A percentile compares a stretch with the other conserved stretches of the same genome.
phyloP scores from a whole-genome alignment of 495 filamentous ascomycete species.

The Neurospora cerealis region DNA sequence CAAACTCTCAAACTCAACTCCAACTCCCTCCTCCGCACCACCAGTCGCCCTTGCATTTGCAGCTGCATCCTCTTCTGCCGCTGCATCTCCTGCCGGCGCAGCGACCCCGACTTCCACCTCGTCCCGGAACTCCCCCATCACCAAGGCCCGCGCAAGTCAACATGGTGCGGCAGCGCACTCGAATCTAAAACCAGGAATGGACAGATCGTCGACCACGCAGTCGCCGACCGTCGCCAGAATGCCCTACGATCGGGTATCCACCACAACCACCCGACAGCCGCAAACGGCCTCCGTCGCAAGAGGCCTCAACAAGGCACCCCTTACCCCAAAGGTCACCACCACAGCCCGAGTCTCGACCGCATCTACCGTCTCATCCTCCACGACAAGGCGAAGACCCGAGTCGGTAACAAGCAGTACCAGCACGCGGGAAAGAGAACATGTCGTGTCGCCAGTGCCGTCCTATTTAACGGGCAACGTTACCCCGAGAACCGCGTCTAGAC shows the following conservation, averaged over 20 bases:
- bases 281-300: slow-evolving; percentile 32
- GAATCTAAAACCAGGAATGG: background rate
- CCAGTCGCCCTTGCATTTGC: background rate
- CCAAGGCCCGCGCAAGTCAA: background rate
- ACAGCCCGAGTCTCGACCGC: slow-evolving; percentile 12
- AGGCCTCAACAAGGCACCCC: slow-evolving; percentile 28
- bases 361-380: slow-evolving; percentile 23
- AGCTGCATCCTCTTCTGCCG: background rate
- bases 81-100: background rate
- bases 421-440: slow-evolving; percentile 12
- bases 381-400: slow-evolving; percentile 20
- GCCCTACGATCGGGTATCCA: slow-evolving; percentile 18
- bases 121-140: background rate
- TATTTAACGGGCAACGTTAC: slow-evolving; percentile 52
- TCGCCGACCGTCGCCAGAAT: slow-evolving; percentile 11
- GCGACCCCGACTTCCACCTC: background rate
- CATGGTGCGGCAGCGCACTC: background rate
- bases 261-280: slow-evolving; percentile 21
- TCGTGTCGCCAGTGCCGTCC: slow-evolving; percentile 38
- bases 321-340: slow-evolving; percentile 38
- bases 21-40: slow-evolving; percentile 10
- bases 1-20: background rate
- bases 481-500: slow-evolving; percentile 59
- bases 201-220: background rate
- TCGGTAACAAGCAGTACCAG: background rate